Evolutionary conservation across 1,284 basidiomycete genomes (phyloP).

Genomic region (Pisolithus thermaeus): DNA sequence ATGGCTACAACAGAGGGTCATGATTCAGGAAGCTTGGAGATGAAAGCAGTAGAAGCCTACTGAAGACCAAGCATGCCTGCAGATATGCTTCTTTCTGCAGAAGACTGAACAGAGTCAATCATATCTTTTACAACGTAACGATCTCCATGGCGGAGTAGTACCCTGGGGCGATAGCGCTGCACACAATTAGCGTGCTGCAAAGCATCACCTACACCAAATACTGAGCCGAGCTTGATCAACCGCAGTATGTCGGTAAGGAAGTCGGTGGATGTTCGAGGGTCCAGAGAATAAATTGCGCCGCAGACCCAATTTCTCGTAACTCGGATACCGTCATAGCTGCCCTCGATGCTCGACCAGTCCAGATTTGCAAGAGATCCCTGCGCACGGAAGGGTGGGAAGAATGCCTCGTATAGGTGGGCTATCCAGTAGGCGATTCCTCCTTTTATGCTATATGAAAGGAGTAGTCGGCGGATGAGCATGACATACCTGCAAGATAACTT

Average conservation of each 20-base stretch:
- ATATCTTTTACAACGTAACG: conserved; percentile 36
- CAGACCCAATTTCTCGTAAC: conserved; percentile 38
- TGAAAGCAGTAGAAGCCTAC: conserved; percentile 9
- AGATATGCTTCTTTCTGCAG: conserved; percentile 12
- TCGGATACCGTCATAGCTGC: conserved; percentile 29
- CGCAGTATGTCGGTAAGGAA: conserved; percentile 30
- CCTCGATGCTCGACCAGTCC: conserved; percentile 30
- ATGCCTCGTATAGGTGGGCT: conserved; percentile 33
- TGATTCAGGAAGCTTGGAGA: neutral
- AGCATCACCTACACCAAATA: conserved; percentile 24
- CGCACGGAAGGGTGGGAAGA: conserved; percentile 33
- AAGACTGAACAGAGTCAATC: conserved; percentile 13
- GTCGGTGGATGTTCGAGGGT: conserved; percentile 5
- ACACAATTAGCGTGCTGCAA: conserved; percentile 14
- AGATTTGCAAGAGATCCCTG: conserved; percentile 34
- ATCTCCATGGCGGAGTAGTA: conserved; percentile 2
- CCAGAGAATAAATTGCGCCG: conserved; percentile 28
- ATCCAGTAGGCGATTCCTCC: conserved; percentile 28
- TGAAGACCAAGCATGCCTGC: conserved; percentile 25
- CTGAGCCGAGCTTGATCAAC: conserved; percentile 23
- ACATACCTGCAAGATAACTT: neutral
- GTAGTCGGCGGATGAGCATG: neutral
- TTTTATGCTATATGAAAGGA: neutral
- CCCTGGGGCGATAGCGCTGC: conserved; percentile 7
- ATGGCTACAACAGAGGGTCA: conserved; percentile 29